Evolutionary conservation across 371 early-diverging fungal species (phyloP).

Genomic region (Fennellomyces sp.): DNA sequence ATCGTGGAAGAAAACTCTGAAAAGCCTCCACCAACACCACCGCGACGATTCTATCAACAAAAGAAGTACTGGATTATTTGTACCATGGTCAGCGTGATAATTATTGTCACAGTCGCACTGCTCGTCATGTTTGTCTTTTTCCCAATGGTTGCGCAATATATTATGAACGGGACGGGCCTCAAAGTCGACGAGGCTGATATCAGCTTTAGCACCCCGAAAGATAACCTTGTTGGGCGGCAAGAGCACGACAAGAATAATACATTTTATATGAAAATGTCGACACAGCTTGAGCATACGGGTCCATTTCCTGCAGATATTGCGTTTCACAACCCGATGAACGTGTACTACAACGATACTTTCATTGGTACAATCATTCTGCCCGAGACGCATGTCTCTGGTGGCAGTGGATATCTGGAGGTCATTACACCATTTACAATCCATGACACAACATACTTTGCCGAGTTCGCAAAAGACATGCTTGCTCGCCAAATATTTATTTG

Average conservation of each 20-base stretch:
- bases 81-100: constrained; percentile 41
- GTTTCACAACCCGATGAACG: constrained; percentile 52
- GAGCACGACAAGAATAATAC: constrained; percentile 39
- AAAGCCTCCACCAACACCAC: constrained; percentile 36
- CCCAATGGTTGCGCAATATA: constrained; percentile 57
- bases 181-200: constrained; percentile 50
- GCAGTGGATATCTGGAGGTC: constrained; percentile 37
- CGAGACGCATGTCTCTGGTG: constrained; percentile 46
- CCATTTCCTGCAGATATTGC: constrained; percentile 56
- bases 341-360: constrained; percentile 39
- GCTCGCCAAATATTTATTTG: constrained; percentile 46
- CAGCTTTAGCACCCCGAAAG: constrained; percentile 34
- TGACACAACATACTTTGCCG: constrained; percentile 39
- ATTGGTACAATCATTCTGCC: constrained; percentile 46
- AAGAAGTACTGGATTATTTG: constrained; percentile 62
- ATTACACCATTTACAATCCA: constrained; percentile 38
- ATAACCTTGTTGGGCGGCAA: constrained; percentile 26
- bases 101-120: constrained; percentile 47
- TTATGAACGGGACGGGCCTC: constrained; percentile 53
- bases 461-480: constrained; percentile 53
- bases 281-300: constrained; percentile 53
- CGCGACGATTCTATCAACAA: constrained; percentile 48
- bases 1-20: constrained; percentile 46
- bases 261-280: constrained; percentile 48
- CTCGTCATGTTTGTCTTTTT: no score